Evolutionary conservation across 306 rosid species (phyloP), one percentile per base, ranked within the genome.

Genomic region (Betula pendula): DNA sequence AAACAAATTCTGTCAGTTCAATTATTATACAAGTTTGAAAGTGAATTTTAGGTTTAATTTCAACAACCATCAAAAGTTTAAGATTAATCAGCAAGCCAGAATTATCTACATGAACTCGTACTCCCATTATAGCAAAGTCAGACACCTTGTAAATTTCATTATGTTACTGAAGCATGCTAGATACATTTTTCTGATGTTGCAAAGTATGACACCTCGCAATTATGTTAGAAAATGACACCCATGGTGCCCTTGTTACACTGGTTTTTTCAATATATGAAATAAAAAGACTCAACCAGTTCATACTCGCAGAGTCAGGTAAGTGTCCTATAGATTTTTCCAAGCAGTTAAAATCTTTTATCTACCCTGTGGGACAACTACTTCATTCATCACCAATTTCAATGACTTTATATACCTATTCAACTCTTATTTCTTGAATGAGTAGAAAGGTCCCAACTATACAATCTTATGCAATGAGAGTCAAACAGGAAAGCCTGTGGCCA

Each of bases 1-100:
- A 75, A 70, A 71, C 47, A 15, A 78, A 68, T 75, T 24, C 58
- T 49, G 68, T 71, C 73, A 77, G 44, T 53, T 56, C 35, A 27
- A 15, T 14, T 44, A 51, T 19, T 15, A 8, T 62, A n/a, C 2
- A 60, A 31, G 43, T 31, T 31, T 8, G 43, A 35, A 65, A 65
- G 5, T 65, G 5, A 9, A 3, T 17, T 35, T 10, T 19, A 38
- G 38, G 25, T 38, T 35, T 65, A 65, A 8, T 65, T 65, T 19
- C 70, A 65, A 63, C 45, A 17, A 62, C 10, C 13, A 65, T 15
- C 22, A 35, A 19, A 35, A 35, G 47, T 35, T 11, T 24, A 35
- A 17, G 15, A 65, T 19, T 55, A 52, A 55, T 24, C 31, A 56
- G 16, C 33, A 55, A 22, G 1, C 16, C 16, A 20, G 29, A 55